Evolutionary conservation across 805 yeast species (phyloP).

Genomic region (Cyberlindnera mycetangii): DNA sequence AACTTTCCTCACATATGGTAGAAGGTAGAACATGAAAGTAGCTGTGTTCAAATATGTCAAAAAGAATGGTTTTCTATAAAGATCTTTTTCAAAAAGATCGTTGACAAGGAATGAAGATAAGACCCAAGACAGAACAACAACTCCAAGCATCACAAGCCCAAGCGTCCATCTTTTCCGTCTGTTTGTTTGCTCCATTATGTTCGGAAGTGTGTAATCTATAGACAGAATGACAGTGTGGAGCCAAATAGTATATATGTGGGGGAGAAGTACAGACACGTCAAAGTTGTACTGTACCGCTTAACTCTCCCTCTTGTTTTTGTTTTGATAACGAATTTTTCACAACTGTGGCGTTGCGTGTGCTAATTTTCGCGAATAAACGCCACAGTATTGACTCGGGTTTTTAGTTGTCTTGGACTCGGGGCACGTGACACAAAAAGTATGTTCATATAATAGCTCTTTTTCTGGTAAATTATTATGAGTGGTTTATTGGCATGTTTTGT

Average conservation of each 20-base stretch:
- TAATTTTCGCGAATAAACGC: neutral
- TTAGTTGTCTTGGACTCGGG: too few species aligned
- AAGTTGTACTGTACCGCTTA: neutral
- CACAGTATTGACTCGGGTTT: neutral
- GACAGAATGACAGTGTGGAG: too few species aligned
- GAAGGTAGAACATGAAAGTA: conserved; percentile 72
- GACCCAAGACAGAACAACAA: conserved; percentile 89
- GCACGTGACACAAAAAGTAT: too few species aligned
- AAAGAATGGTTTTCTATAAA: conserved; percentile 84
- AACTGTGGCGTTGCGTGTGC: neutral
- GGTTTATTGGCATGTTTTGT: too few species aligned
- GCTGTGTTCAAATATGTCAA: conserved; percentile 91
- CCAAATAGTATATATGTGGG: too few species aligned
- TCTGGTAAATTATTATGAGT: too few species aligned
- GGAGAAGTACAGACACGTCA: neutral
- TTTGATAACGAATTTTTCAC: conserved; percentile 1
- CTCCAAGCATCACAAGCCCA: conserved; percentile 68
- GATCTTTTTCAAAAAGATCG: conserved; percentile 62
- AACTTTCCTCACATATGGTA: conserved; percentile 47
- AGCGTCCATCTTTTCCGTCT: conserved; percentile 55
- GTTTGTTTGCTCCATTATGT: conserved; percentile 6
- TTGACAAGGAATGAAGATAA: conserved; percentile 82
- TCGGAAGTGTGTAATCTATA: neutral
- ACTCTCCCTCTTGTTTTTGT: neutral
- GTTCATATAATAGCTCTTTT: too few species aligned